These are phyloP conservation scores for Mortierella sp. DNA, from an alignment of 371 early-diverging fungal species.

Conservation along the genomic window DNA sequence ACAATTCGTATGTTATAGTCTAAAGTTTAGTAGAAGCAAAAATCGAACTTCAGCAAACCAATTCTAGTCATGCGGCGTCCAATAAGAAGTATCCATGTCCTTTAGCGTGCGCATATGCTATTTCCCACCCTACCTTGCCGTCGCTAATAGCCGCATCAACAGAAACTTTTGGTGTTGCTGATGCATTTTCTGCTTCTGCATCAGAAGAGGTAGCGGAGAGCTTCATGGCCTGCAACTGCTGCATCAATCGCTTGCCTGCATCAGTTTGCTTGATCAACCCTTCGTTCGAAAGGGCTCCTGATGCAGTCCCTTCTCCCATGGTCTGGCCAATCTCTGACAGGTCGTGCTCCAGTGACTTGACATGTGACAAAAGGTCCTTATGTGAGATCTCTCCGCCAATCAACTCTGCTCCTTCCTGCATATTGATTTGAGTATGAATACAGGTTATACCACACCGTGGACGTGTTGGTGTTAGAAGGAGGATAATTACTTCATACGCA, in stretches of 20 bases:
- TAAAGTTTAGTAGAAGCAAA: slow-evolving; percentile 17
- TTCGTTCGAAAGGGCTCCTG: slow-evolving; percentile 36
- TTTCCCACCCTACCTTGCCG: slow-evolving; percentile 57
- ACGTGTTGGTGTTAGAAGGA: not conserved
- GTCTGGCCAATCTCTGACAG: slow-evolving; percentile 70
- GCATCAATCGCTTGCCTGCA: slow-evolving; percentile 71
- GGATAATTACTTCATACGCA: not conserved
- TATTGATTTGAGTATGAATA: no score
- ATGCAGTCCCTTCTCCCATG: slow-evolving; percentile 54
- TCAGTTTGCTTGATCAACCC: slow-evolving; percentile 62
- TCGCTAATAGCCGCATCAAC: slow-evolving; percentile 45
- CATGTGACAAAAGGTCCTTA: slow-evolving; percentile 73
- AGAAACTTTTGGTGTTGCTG: slow-evolving; percentile 36
- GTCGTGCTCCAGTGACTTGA: slow-evolving; percentile 75
- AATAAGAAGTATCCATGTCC: no score
- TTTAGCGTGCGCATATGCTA: not conserved
- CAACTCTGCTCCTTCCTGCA: slow-evolving; percentile 36
- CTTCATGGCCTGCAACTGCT: slow-evolving; percentile 76
- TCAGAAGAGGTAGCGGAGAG: slow-evolving; percentile 43
- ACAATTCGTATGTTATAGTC: slow-evolving; percentile 83
- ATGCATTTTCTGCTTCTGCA: slow-evolving; percentile 18
- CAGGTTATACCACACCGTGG: no score
- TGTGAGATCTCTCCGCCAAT: slow-evolving; percentile 58
- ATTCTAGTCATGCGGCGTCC: no score
- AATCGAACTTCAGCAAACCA: not conserved